Base-by-base conservation (phyloP, 352 stramenopile species). In the Globisporangium viniferum region DNA sequence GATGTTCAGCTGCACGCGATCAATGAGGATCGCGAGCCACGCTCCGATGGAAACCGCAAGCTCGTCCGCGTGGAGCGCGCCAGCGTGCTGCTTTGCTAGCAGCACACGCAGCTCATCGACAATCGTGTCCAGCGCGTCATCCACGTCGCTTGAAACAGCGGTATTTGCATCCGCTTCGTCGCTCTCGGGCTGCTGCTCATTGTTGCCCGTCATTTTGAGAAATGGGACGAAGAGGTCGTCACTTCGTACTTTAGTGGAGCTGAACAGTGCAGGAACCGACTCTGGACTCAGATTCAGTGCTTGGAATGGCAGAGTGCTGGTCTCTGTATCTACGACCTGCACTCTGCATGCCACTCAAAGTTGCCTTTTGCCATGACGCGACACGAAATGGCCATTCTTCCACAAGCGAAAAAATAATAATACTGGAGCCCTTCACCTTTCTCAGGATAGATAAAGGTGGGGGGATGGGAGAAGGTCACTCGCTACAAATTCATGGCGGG, bases 171-270 rank as follows among this genome's bases (percentile, higher is more conserved):
- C 27, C 9, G 12, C 27, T 12, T 59, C 29, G 54, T 27, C 27
- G 18, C 6, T 59, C 12, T 18, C 39, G 2, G 14, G 36, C 36
- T 44, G 36, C 27, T 60, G 29, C 31, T 20, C 18, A 29, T 33
- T 60, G 31, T 46, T 8, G 31, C 31, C 31, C 18, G 20, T 60
- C 55, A 60, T 60, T 46, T 46, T 60, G 55, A 33, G 18, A 46
- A 60, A 60, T 60, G 55, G 24, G 24, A 24, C 24, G 24, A 24
- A 24, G 24, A 24, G 24, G 24, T 24, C 24, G 24, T 24, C 55
- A 31, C 12, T 60, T 60, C 55, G 55, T 60, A 60, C 55, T 60
- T 60, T 60, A 60, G 31, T n/a, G 54, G 54, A 59, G 3, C 15
- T 9, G n/a, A 35, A 27, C 49, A 56, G 48, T 58, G 24, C 24